Base-by-base conservation (phyloP, 768 basidiomycete species). In the Krasilnikovozyma curviuscula region DNA sequence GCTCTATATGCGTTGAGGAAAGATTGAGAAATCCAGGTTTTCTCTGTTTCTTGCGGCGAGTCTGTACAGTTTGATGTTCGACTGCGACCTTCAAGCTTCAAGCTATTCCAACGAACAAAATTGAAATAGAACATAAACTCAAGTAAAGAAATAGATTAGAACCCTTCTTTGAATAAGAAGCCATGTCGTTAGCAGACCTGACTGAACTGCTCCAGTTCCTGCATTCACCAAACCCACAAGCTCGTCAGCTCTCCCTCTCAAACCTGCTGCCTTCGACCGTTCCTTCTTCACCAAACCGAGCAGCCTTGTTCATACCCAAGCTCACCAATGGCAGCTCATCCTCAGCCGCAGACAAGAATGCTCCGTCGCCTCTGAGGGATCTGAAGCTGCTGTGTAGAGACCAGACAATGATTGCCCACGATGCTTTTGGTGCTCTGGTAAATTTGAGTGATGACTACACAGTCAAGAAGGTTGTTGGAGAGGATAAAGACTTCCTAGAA, bases 341-440 rank as follows among this genome's bases (percentile, higher is more conserved):
- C n/a, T 18, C 50, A 28, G 30, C 32, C 16, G 46, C 10, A 7
- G 32, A 39, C 19, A 35, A 48, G 24, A 25, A 41, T 3, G 38
- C 18, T 12, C 33, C 10, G 13, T 33, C 34, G 19, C 21, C 44
- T 39, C 9, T 91, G 45, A 70, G 77, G 39, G 83, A 91, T 67
- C 59, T 97, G 53, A 89, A 86, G 60, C 60, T 81, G 0, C 67
- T 95, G 40, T 95, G 89, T 63, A 67, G 83, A 55, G 91, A 97
- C 65, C 82, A 84, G 61, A 71, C 84, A 44, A 75, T 77, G 48
- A 75, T 85, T 43, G 83, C 91, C 1, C 91, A 95, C 57, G 88
- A 93, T 68, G 91, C 91, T 3, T 81, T 95, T 63, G 77, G 83
- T 52, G 86, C 88, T 2, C 71, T 97, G 42, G 78, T 95, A 61